Percentiles rank a stretch among this genome's conserved stretches.
Conservation (phyloP, 805 yeast genomes). For the Candida dajiaensis region DNA sequence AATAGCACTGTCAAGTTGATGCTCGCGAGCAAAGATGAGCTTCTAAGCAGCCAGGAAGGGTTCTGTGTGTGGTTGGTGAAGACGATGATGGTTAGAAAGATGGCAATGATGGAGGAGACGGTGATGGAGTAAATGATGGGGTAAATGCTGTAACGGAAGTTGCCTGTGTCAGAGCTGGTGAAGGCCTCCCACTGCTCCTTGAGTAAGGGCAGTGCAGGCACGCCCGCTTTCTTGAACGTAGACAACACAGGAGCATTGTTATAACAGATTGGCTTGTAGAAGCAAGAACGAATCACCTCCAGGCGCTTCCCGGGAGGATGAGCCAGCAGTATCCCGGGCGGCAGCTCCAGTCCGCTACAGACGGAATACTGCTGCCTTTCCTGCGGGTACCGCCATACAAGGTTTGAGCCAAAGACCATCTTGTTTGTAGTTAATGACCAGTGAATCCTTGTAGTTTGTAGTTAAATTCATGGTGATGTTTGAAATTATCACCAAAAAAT, state of each 20-base stretch:
- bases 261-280: conserved; percentile 30
- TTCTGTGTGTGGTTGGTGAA: conserved; percentile 60
- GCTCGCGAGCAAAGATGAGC: conserved; percentile 48
- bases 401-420: conserved; percentile 23
- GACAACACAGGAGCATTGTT: conserved; percentile 29
- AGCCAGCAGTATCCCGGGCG: conserved; percentile 29
- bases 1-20: conserved; percentile 48
- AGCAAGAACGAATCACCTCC: conserved; percentile 14
- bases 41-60: conserved; percentile 46
- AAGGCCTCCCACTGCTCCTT: conserved; percentile 43
- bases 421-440: too few relatives aligned
- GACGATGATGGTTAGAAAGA: conserved; percentile 57
- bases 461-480: too few relatives aligned
- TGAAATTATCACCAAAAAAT: neutral
- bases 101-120: conserved; percentile 57
- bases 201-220: conserved; percentile 36
- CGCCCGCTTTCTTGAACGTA: conserved; percentile 24
- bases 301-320: conserved; percentile 9
- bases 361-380: conserved; percentile 20
- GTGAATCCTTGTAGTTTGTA: too few relatives aligned
- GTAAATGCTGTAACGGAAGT: conserved; percentile 50
- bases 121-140: conserved; percentile 59
- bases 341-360: conserved; percentile 27
- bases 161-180: conserved; percentile 32
- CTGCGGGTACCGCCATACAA: conserved; percentile 30